Percentiles rank a stretch among this genome's conserved stretches.
Conservation (phyloP, 176 grass and related monocot genomes). For the Oryza brachyantha region DNA sequence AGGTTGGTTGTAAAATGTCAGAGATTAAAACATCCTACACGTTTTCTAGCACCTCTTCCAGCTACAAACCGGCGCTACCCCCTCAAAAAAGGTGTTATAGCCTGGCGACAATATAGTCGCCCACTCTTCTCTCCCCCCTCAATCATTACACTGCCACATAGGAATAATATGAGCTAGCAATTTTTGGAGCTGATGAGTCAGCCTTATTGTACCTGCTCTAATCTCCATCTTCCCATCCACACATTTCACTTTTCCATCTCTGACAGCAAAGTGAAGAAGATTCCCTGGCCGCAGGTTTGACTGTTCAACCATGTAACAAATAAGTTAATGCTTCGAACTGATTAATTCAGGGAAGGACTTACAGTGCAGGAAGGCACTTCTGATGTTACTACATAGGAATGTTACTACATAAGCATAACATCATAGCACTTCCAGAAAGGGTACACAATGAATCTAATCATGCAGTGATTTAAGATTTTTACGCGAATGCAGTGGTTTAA, state of each 20-base stretch:
- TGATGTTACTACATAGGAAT: not conserved
- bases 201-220: too few species aligned
- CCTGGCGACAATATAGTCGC: too few species aligned
- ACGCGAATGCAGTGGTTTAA: not conserved
- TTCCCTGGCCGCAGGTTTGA: constrained; percentile 63
- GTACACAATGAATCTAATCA: not conserved
- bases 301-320: constrained; percentile 40
- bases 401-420: not conserved
- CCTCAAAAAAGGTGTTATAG: too few species aligned
- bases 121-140: too few species aligned
- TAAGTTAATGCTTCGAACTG: constrained; percentile 11
- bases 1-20: too few species aligned
- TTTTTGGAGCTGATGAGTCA: too few species aligned
- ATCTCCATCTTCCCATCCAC: constrained; percentile 80
- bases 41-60: too few species aligned
- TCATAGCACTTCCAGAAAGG: not conserved
- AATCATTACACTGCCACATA: too few species aligned
- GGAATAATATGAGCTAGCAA: too few species aligned
- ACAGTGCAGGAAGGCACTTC: not conserved
- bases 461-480: too few species aligned
- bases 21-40: too few species aligned
- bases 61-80: too few species aligned
- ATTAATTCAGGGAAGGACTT: not conserved
- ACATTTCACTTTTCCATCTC: constrained; percentile 80
- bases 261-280: constrained; percentile 67